Base-by-base conservation (phyloP, 345 rosid genomes). In the Theobroma cacao region DNA sequence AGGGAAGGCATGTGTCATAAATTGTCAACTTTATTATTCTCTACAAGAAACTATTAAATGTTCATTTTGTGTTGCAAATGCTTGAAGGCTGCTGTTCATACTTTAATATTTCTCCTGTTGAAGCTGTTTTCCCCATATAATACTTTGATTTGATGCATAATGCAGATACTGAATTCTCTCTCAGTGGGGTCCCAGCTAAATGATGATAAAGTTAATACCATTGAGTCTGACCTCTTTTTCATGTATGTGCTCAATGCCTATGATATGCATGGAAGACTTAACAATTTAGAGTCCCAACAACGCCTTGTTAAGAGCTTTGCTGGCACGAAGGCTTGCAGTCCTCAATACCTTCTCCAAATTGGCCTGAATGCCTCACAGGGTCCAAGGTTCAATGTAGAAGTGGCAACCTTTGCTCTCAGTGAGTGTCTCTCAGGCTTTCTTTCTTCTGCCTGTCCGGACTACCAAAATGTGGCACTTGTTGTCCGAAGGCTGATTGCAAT, bases 341-440 rank as follows among this genome's bases (percentile, higher is more conserved):
- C 94, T 65, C 76, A 82, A 61, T 75, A 89, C 75, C 98, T 94
- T 80, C 97, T 90, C 73, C 94, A 90, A 80, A 84, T 94, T 15
- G 98, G 97, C 22, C 85, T 96, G 9, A 71, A 74, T 78, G 99
- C 98, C 45, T 87, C 92, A 10, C 92, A 89, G 75, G 95, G 87
- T 77, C 89, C 90, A 30, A 78, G 86, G 67, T 50, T 90, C 68
- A 94, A 94, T 82, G 88, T 80, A 2, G 97, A 92, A 60, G 95
- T 94, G 40, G 93, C 98, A 31, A 76, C 79, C 43, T 90, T 89
- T 66, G 95, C 98, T 30, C 85, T 94, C 36, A 92, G 86, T 30
- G 89, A 91, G 85, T 89, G 93, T 77, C 89, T 96, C 66, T 90
- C 95, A 2, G 78, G 85, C 41, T 81, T 92, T 74, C 92, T 91